Evolutionary conservation across 2,329 filamentous ascomycete species (phyloP), one percentile per base, ranked within the genome.

Genomic region (Hysterium pulicare): DNA sequence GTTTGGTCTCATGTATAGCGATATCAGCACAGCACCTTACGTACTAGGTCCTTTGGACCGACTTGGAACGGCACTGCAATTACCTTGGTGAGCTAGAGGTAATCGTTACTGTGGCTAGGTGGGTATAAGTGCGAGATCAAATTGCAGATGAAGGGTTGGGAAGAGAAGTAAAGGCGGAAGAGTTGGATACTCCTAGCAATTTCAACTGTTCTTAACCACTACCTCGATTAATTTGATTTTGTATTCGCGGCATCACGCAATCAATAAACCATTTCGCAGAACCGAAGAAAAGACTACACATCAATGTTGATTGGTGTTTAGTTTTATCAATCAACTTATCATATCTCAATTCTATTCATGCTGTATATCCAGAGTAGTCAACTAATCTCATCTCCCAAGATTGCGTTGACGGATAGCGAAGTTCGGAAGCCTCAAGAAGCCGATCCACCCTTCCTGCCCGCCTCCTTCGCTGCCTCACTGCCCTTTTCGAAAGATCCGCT

Each of bases 11-110:
- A 40, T 46, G 15, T 41, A 44, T 69, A 82, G 79, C 45, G 83
- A 87, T 57, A 86, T 87, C 58, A 83, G 83, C 9, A 87, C 82
- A 44, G 83, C 82, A 11, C 80, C 84, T 50, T 68, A 67, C 10
- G 77, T 82, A 4, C 70, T 87, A 21, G 84, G 84, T 0, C 51
- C 64, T 5, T 76, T 76, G 47, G 67, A 77, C 50, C 61, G 69
- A 37, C 66, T 86, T 34, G 66, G 80, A 10, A 84, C 81, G 4
- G 83, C 83, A 24, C 68, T 87, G 42, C 76, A 83, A 53, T 59
- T 87, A 28, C 83, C 84, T 24, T 86, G 81, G 84, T 86, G 49
- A 42, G 3, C 8, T 4, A 20, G 19, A 8, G 7, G 20, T 8
- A 17, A 8, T 7, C 16, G 31, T 7, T 33, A 8, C 16, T 28